These are phyloP conservation scores for Podosphaera leucotricha DNA, from an alignment of 2,329 filamentous ascomycete species.

Conservation along the genomic window DNA sequence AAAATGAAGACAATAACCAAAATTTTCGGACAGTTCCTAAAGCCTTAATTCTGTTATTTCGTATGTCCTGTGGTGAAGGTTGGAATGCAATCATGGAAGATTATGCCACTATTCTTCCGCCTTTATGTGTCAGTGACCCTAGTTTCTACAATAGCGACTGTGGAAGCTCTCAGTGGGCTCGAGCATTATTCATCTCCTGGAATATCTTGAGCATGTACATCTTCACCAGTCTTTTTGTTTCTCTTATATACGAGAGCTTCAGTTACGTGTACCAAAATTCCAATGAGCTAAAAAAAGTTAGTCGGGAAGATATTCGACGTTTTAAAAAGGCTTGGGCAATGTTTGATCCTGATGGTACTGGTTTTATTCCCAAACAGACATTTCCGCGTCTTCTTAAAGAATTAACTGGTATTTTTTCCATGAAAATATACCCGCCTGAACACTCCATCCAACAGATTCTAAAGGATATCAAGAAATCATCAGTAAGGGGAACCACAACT, in stretches of 20 bases:
- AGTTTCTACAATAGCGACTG: conserved; percentile 79
- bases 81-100: conserved; percentile 98
- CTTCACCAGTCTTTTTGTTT: conserved; percentile 94
- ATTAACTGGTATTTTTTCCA: conserved; percentile 85
- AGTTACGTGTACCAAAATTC: conserved; percentile 97
- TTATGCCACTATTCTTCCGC: conserved; percentile 56
- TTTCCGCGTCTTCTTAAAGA: conserved; percentile 79
- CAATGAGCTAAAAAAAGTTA: conserved; percentile 73
- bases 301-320: conserved; percentile 76
- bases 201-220: conserved; percentile 99
- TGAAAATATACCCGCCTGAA: conserved; percentile 84
- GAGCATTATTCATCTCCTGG: conserved; percentile 81
- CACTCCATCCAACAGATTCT: conserved; percentile 71
- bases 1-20: conserved; percentile 47
- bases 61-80: conserved; percentile 79
- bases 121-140: conserved; percentile 49
- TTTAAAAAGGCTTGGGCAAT: conserved; percentile 98
- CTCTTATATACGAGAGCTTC: conserved; percentile 97
- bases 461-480: conserved; percentile 42
- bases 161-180: conserved; percentile 72
- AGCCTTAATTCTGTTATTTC: conserved; percentile 76
- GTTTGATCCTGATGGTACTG: conserved; percentile 74
- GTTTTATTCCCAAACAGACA: conserved; percentile 71
- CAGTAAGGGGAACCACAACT: conserved; percentile 22
- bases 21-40: conserved; percentile 92